Evolutionary conservation across 192 early-diverging fungal genomes (phyloP).

Genomic region (Backusella parvicylindrica): DNA sequence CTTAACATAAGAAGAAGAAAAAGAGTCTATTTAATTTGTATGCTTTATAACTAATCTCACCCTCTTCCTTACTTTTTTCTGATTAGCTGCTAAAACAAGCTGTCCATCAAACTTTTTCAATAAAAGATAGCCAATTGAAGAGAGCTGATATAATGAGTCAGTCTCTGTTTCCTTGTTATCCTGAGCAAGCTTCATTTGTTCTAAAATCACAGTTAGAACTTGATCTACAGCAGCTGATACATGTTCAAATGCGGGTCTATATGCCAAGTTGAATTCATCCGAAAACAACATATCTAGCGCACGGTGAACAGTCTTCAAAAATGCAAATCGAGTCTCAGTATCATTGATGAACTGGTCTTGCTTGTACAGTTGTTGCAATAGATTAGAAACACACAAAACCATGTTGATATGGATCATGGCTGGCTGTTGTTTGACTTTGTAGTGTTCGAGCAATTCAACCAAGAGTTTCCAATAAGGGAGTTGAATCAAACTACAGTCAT

Average conservation of each 20-base stretch:
- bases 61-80: constrained; percentile 16
- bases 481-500: constrained; percentile 18
- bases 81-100: constrained; percentile 8
- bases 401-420: constrained; percentile 22
- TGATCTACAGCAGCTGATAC: constrained; percentile 10
- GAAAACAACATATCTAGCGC: constrained; percentile 10
- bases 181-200: constrained; percentile 4
- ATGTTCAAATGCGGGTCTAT: constrained; percentile 17
- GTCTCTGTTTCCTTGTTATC: neutral
- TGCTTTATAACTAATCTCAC: neutral
- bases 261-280: neutral
- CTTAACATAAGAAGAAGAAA: neutral
- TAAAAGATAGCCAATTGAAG: neutral
- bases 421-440: constrained; percentile 7
- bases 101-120: neutral
- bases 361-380: constrained; percentile 11
- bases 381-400: neutral
- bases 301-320: neutral
- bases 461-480: constrained; percentile 27
- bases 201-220: neutral
- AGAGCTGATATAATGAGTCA: neutral
- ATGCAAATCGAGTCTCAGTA: neutral
- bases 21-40: neutral
- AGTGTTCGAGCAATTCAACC: constrained; percentile 15
- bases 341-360: neutral